A percentile compares a stretch with the other conserved stretches of the same genome.
Evolutionary conservation across 2,329 filamentous ascomycete species (phyloP).

Genomic region (Colletotrichum magnum): DNA sequence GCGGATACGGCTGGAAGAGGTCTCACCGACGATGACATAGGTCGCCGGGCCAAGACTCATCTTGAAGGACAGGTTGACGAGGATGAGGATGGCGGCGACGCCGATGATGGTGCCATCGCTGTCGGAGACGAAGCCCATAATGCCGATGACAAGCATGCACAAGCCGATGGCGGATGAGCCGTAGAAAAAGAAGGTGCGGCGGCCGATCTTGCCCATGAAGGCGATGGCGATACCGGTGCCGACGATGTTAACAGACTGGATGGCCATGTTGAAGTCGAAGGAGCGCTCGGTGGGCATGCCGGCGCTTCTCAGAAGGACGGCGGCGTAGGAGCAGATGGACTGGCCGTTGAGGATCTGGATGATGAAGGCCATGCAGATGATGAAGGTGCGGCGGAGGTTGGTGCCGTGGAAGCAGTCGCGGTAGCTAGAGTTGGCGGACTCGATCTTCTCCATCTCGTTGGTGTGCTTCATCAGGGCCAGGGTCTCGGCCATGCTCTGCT

Average conservation of each 20-base stretch:
- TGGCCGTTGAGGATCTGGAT: conserved; percentile 49
- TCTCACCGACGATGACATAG: conserved; percentile 61
- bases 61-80: conserved; percentile 59
- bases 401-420: conserved; percentile 55
- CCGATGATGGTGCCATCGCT: conserved; percentile 46
- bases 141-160: conserved; percentile 58
- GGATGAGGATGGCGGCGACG: conserved; percentile 54
- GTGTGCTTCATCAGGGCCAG: conserved; percentile 58
- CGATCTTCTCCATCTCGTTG: conserved; percentile 52
- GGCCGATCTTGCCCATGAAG: conserved; percentile 54
- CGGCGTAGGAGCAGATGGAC: conserved; percentile 66
- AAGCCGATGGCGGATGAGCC: conserved; percentile 54
- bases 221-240: conserved; percentile 57
- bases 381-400: conserved; percentile 51
- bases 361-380: conserved; percentile 48
- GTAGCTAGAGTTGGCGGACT: conserved; percentile 51
- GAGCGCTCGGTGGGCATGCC: conserved; percentile 59
- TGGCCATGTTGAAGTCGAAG: conserved; percentile 63
- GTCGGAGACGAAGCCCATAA: conserved; percentile 51
- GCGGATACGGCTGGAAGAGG: conserved; percentile 58
- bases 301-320: conserved; percentile 65
- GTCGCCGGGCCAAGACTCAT: conserved; percentile 60
- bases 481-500: conserved; percentile 55
- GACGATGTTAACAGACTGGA: conserved; percentile 61
- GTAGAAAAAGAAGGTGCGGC: conserved; percentile 56